These are phyloP conservation scores for Dictyostelium purpureum DNA, from an alignment of 78 protist genomes.

Conservation along the genomic window DNA sequence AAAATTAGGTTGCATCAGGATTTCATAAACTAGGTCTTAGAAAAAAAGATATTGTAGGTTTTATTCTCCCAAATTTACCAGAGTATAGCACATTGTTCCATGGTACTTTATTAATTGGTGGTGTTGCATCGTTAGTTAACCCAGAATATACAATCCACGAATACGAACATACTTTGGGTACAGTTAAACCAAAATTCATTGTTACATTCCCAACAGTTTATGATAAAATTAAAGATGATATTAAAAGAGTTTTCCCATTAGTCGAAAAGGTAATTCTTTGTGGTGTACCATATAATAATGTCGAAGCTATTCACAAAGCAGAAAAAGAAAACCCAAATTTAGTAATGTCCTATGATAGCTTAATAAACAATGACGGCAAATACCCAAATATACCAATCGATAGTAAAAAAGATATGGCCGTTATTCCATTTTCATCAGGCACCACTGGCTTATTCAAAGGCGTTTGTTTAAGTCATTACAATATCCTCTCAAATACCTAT, in stretches of 20 bases:
- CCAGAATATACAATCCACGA: slow-evolving; percentile 44
- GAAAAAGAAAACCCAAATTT: not conserved
- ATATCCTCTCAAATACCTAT: slow-evolving; percentile 84
- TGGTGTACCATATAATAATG: not conserved
- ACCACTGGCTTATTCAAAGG: slow-evolving; percentile 93
- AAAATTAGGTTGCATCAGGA: slow-evolving; percentile 14
- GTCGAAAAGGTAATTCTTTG: not conserved
- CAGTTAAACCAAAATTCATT: slow-evolving; percentile 23
- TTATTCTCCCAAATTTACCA: slow-evolving; percentile 64
- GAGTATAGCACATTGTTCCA: slow-evolving; percentile 42
- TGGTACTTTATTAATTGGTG: slow-evolving; percentile 37
- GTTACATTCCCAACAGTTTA: not conserved
- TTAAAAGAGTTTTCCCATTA: slow-evolving; percentile 6
- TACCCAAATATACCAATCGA: slow-evolving; percentile 30
- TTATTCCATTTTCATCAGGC: slow-evolving; percentile 69
- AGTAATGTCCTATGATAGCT: not conserved
- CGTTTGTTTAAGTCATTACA: slow-evolving; percentile 89
- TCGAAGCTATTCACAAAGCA: not conserved
- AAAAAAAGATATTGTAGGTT: slow-evolving; percentile 43
- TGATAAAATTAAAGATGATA: not conserved
- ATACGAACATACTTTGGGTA: slow-evolving; percentile 21
- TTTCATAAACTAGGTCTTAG: slow-evolving; percentile 7
- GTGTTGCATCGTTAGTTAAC: not conserved
- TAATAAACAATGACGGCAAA: not conserved
- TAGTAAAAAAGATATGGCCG: slow-evolving; percentile 33